Percentiles rank a stretch among this genome's conserved stretches.
These are phyloP conservation scores for Agaricus subrufescens DNA, from an alignment of 768 basidiomycete species.

Conservation along the genomic window DNA sequence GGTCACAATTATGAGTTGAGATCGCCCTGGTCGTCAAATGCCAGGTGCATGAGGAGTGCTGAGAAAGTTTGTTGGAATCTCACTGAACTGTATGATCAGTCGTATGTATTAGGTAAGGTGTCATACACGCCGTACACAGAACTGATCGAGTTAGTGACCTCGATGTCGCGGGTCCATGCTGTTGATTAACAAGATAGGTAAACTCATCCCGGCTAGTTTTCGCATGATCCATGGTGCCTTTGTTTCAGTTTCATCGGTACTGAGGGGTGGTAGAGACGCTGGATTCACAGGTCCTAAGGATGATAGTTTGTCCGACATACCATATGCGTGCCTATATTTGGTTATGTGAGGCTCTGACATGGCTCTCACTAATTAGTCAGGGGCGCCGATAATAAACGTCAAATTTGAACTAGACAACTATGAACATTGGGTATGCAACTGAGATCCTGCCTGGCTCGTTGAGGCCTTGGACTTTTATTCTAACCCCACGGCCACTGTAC, in stretches of 20 bases:
- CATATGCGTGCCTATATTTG: neutral
- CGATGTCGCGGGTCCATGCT: no score
- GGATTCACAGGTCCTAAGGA: slow-evolving; percentile 48
- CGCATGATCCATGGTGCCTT: slow-evolving; percentile 58
- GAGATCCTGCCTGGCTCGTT: slow-evolving; percentile 35
- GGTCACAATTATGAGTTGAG: no score
- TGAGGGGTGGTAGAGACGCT: slow-evolving; percentile 28
- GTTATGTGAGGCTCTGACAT: no score
- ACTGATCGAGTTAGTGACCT: no score
- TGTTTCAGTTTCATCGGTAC: slow-evolving; percentile 45
- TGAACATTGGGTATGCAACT: slow-evolving; percentile 2
- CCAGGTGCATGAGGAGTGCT: no score
- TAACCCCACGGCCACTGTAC: slow-evolving; percentile 10
- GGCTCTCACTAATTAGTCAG: neutral
- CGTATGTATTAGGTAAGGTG: no score
- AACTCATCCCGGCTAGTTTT: slow-evolving; percentile 56
- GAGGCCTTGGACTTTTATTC: slow-evolving; percentile 36
- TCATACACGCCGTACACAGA: no score
- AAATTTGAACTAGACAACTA: neutral
- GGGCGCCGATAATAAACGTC: neutral
- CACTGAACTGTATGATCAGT: no score
- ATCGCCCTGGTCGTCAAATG: no score
- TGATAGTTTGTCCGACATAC: slow-evolving; percentile 21
- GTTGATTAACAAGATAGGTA: neutral
- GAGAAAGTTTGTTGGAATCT: no score